These are phyloP conservation scores for Cladosporium sp. DNA, from an alignment of 2,329 filamentous ascomycete species.

Conservation along the genomic window DNA sequence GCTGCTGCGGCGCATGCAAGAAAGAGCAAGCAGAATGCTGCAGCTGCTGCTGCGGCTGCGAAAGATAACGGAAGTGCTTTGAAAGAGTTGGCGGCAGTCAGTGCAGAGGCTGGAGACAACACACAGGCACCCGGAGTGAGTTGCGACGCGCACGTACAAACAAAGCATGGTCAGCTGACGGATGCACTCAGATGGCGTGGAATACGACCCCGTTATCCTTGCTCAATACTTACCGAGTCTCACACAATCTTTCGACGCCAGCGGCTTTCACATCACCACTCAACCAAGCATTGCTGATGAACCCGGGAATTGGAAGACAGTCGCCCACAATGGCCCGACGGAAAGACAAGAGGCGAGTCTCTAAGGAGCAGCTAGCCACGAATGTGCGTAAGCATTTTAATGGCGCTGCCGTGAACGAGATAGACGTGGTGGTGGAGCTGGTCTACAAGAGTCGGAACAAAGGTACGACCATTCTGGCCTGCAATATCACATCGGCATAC, in stretches of 20 bases:
- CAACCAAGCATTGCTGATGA: conserved; percentile 48
- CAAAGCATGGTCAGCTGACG: not conserved
- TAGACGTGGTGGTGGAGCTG: conserved; percentile 76
- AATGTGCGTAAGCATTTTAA: conserved; percentile 81
- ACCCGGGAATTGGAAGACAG: conserved; percentile 57
- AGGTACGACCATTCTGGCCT: conserved; percentile 35
- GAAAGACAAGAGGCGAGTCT: conserved; percentile 61
- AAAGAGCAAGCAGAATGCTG: conserved; percentile 32
- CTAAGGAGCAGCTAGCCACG: conserved; percentile 67
- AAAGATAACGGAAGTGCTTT: conserved; percentile 21
- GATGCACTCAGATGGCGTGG: conserved; percentile 56
- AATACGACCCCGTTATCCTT: conserved; percentile 61
- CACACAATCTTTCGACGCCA: conserved; percentile 67
- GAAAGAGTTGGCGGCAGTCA: conserved; percentile 25
- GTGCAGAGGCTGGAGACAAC: conserved; percentile 19
- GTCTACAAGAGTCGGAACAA: conserved; percentile 66
- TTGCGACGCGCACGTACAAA: not conserved
- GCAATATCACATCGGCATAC: not conserved
- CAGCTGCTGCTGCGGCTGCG: conserved; percentile 15
- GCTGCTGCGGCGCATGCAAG: conserved; percentile 35
- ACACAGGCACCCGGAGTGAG: conserved; percentile 19
- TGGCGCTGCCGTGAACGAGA: conserved; percentile 71
- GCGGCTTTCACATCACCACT: conserved; percentile 59
- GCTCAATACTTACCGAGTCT: conserved; percentile 70
- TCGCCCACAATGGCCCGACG: conserved; percentile 72